phyloP scores from a whole-genome alignment of 345 rosid species.

The Hibiscus syriacus region DNA sequence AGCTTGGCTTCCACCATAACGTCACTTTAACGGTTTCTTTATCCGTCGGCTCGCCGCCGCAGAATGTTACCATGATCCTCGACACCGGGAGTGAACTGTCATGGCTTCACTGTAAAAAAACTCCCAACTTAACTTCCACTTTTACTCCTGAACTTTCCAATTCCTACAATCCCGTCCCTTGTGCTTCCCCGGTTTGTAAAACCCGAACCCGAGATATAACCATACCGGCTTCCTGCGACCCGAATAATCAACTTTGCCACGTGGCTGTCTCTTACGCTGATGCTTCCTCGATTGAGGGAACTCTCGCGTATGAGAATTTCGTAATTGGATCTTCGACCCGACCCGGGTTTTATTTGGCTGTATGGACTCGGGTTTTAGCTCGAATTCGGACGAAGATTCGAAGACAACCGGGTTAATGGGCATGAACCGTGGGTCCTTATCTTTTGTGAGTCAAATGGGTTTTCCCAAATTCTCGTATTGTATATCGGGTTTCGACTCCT shows the following conservation, averaged over 20 bases:
- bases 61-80: constrained; percentile 53
- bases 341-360: constrained; percentile 54
- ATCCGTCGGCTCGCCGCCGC: constrained; percentile 58
- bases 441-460: constrained; percentile 62
- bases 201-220: constrained; percentile 39
- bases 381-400: constrained; percentile 47
- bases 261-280: constrained; percentile 51
- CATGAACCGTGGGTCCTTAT: constrained; percentile 72
- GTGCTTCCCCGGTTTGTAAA: constrained; percentile 40
- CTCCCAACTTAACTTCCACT: constrained; percentile 21
- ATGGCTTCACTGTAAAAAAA: constrained; percentile 53
- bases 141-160: constrained; percentile 38
- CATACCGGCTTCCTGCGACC: constrained; percentile 42
- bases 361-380: constrained; percentile 61
- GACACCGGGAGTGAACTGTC: constrained; percentile 82
- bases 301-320: constrained; percentile 46
- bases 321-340: constrained; percentile 33
- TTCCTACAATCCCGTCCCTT: constrained; percentile 38
- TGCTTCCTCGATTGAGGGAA: constrained; percentile 51
- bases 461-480: constrained; percentile 68
- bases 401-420: constrained; percentile 71
- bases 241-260: constrained; percentile 34
- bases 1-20: constrained; percentile 43
- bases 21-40: constrained; percentile 59
- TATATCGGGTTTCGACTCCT: constrained; percentile 61